Percentiles rank a stretch among this genome's conserved stretches.
Conservation (phyloP, 495 filamentous ascomycete species). For the Podospora pseudoanserina region DNA sequence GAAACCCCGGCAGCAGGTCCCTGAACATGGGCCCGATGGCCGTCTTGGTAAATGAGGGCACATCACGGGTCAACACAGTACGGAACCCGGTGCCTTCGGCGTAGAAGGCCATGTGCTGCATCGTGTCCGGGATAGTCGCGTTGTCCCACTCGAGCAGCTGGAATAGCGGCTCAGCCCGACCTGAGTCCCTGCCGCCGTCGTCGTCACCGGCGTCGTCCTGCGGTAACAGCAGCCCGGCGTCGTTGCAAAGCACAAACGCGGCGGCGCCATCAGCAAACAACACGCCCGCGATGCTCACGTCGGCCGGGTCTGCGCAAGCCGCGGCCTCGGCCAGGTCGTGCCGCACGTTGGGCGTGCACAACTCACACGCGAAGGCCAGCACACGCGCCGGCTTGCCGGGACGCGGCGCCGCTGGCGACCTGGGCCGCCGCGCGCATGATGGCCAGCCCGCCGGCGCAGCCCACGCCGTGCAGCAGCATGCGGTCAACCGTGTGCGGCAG, state of each 20-base stretch:
- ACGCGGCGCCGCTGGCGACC: no score
- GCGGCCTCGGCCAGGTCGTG: conserved; percentile 36
- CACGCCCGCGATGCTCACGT: conserved; percentile 37
- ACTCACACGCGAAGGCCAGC: conserved; percentile 43
- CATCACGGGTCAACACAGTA: conserved; percentile 28
- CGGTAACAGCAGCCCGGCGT: conserved; percentile 1
- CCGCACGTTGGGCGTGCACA: conserved; percentile 39
- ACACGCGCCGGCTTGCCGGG: conserved; percentile 14
- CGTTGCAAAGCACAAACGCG: conserved; percentile 45
- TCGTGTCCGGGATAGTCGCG: no score
- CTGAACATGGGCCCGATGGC: conserved; percentile 15
- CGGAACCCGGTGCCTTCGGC: not conserved
- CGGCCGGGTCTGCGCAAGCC: conserved; percentile 21
- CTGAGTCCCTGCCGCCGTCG: not conserved
- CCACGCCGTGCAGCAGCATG: no score
- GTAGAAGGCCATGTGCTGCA: no score
- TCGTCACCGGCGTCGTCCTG: conserved; percentile 10
- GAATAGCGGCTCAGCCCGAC: conserved; percentile 1
- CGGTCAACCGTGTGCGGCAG: no score
- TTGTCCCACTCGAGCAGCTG: no score
- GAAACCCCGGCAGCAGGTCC: not conserved
- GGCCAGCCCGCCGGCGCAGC: no score
- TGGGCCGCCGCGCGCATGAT: no score
- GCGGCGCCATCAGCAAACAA: conserved; percentile 48
- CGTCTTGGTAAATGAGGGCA: conserved; percentile 26